A percentile compares a stretch with the other conserved stretches of the same genome.
Evolutionary conservation across 192 early-diverging fungal genomes (phyloP).

Genomic region (Gamsiella multidivaricata): DNA sequence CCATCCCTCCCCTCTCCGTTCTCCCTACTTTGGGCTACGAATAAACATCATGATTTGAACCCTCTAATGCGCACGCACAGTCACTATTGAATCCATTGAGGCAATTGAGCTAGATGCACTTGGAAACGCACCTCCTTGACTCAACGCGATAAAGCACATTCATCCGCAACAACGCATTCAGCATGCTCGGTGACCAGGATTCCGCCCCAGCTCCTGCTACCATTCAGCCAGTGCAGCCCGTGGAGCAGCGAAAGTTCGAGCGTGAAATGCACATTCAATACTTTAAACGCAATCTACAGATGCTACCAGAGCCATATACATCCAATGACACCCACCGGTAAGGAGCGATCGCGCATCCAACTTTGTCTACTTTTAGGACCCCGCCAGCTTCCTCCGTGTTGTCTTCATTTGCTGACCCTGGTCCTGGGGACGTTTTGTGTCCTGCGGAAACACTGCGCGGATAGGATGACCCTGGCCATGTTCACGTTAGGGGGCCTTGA

Average conservation of each 20-base stretch:
- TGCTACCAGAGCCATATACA: conserved; percentile 79
- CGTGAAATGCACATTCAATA: conserved; percentile 73
- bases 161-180: no score
- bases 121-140: no score
- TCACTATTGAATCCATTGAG: no score
- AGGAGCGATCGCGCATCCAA: neutral
- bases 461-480: conserved; percentile 89
- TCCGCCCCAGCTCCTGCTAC: neutral
- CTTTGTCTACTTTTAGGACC: neutral
- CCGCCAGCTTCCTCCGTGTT: neutral
- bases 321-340: conserved; percentile 80
- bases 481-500: conserved; percentile 87
- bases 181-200: neutral
- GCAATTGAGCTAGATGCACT: no score
- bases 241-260: conserved; percentile 44
- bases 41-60: no score
- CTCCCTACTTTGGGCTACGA: no score
- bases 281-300: conserved; percentile 73
- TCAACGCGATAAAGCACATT: no score
- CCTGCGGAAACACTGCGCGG: neutral
- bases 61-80: no score
- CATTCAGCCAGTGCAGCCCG: neutral
- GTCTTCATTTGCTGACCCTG: neutral
- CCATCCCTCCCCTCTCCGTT: no score
- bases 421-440: no score